These are phyloP conservation scores for Piper betle DNA, from an alignment of 164 flowering plant species.

Conservation along the genomic window DNA sequence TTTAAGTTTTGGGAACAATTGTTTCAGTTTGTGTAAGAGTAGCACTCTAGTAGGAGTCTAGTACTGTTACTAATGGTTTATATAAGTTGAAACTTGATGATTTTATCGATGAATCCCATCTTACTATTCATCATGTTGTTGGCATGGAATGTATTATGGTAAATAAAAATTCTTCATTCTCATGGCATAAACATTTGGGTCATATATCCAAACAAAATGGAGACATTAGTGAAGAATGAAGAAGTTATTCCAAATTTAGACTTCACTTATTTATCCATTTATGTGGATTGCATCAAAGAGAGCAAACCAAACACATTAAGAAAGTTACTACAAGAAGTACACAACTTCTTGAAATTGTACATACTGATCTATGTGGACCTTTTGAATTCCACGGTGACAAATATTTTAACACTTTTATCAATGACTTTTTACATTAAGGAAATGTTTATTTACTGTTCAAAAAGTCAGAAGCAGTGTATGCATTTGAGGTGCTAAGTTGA, in stretches of 20 bases:
- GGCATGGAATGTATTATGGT: background rate
- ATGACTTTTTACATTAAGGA: background rate
- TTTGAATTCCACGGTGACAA: background rate
- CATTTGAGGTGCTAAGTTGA: background rate
- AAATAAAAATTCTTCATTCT: background rate
- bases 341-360: too few relatives aligned
- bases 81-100: background rate
- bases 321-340: too few relatives aligned
- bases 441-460: background rate
- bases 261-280: too few relatives aligned
- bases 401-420: slow-evolving; percentile 1
- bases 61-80: background rate
- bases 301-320: too few relatives aligned
- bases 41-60: background rate
- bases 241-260: too few relatives aligned
- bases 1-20: background rate
- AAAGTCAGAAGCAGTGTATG: background rate
- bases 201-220: slow-evolving; percentile 3
- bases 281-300: too few relatives aligned
- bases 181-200: slow-evolving; percentile 2
- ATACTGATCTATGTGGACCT: too few relatives aligned
- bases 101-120: background rate
- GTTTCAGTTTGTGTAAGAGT: background rate
- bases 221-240: background rate
- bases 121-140: background rate